Percentiles rank a stretch among this genome's conserved stretches.
phyloP scores from a whole-genome alignment of 2,329 filamentous ascomycete species.

The Verticillium dahliae region DNA sequence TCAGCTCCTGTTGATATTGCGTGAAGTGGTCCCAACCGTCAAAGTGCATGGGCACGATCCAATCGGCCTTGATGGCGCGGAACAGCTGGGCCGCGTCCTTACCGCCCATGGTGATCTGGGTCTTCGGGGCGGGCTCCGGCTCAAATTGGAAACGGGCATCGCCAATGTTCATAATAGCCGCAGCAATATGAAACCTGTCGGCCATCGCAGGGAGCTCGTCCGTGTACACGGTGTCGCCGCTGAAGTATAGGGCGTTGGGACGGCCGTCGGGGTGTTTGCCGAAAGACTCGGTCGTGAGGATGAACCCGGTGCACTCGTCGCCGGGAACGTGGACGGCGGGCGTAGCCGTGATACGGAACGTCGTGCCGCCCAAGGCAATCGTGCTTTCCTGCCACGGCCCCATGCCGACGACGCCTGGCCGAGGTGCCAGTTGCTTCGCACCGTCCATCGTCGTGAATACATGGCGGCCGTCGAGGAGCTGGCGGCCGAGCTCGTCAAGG shows the following conservation, averaged over 20 bases:
- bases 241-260: constrained; percentile 41
- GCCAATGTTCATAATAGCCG: constrained; percentile 34
- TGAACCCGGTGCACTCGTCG: constrained; percentile 37
- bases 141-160: constrained; percentile 14
- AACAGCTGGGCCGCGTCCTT: constrained; percentile 30
- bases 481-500: constrained; percentile 37
- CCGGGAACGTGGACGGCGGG: constrained; percentile 36
- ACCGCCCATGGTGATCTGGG: constrained; percentile 37
- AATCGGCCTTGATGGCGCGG: constrained; percentile 29
- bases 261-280: constrained; percentile 23
- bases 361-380: constrained; percentile 20
- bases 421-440: constrained; percentile 32
- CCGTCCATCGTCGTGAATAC: constrained; percentile 40
- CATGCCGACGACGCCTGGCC: constrained; percentile 32
- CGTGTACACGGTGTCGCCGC: constrained; percentile 41
- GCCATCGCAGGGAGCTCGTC: constrained; percentile 28
- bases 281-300: constrained; percentile 28
- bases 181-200: constrained; percentile 26
- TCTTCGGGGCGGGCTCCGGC: constrained; percentile 10
- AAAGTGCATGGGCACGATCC: constrained; percentile 39
- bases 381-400: constrained; percentile 27
- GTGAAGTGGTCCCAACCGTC: constrained; percentile 39
- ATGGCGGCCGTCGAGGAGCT: constrained; percentile 34
- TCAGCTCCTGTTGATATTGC: constrained; percentile 23
- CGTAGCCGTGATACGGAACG: constrained; percentile 32